phyloP scores from a whole-genome alignment of 768 basidiomycete species.

The Kwoniella bestiolae region DNA sequence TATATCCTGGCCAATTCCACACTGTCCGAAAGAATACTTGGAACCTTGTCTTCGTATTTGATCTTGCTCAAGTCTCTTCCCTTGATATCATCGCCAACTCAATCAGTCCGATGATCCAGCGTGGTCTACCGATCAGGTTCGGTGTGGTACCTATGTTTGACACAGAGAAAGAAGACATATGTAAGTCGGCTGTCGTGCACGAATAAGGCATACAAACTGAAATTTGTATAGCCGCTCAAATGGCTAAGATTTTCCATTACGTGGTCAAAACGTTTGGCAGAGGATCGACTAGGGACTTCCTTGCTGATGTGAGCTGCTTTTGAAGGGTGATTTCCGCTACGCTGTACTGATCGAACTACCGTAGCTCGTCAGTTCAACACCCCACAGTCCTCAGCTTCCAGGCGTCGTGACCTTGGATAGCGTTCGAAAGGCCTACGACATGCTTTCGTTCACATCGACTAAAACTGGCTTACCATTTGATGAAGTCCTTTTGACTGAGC shows the following conservation, averaged over 20 bases:
- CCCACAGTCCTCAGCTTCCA: conserved; percentile 29
- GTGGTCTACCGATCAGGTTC: conserved; percentile 77
- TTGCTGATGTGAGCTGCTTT: conserved; percentile 50
- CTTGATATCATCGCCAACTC: conserved; percentile 69
- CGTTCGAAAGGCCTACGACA: conserved; percentile 36
- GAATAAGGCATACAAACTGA: conserved; percentile 2
- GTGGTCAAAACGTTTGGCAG: conserved; percentile 69
- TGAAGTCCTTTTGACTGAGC: conserved; percentile 37
- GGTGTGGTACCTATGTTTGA: conserved; percentile 79
- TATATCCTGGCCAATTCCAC: conserved; percentile 79
- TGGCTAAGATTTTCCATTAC: conserved; percentile 76
- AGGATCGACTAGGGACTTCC: conserved; percentile 67
- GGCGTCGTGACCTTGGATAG: conserved; percentile 32
- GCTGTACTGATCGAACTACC: neutral
- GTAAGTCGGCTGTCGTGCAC: conserved; percentile 20
- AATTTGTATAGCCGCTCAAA: conserved; percentile 62
- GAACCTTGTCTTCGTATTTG: conserved; percentile 80
- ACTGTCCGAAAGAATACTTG: conserved; percentile 75
- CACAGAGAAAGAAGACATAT: conserved; percentile 59
- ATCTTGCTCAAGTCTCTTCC: conserved; percentile 69
- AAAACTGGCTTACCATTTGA: conserved; percentile 46
- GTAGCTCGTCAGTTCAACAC: conserved; percentile 19
- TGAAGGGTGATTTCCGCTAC: neutral
- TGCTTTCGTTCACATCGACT: conserved; percentile 12
- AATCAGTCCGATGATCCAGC: conserved; percentile 71